These are phyloP conservation scores for Ceratocystis papillata DNA, from an alignment of 2,329 filamentous ascomycete species.

Conservation along the genomic window DNA sequence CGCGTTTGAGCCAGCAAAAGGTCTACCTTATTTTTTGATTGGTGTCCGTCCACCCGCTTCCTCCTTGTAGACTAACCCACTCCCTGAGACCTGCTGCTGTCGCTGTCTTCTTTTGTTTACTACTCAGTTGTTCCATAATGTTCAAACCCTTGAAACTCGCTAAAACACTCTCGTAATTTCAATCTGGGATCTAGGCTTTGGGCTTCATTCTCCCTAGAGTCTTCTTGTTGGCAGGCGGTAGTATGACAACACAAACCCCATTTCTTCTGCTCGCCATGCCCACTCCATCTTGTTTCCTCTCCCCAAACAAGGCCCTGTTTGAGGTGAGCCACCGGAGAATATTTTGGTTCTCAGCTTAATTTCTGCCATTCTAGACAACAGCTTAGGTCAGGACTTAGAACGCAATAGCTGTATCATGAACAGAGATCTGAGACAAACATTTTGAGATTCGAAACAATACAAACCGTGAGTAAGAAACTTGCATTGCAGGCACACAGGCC, in stretches of 20 bases:
- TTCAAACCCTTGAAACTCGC: constrained; percentile 43
- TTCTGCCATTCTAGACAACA: not conserved
- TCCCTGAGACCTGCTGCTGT: not conserved
- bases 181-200: not conserved
- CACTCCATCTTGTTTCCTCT: not conserved
- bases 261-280: not conserved
- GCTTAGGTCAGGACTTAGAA: not conserved
- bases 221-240: constrained; percentile 28
- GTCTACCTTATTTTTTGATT: constrained; percentile 10
- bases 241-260: not conserved
- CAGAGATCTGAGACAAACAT: constrained; percentile 13
- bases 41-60: not conserved
- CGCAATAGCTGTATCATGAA: not conserved
- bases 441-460: constrained; percentile 11
- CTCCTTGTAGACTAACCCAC: not conserved
- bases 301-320: constrained; percentile 7
- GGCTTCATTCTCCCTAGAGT: not conserved
- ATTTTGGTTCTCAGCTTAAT: constrained; percentile 6
- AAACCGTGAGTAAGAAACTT: constrained; percentile 3
- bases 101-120: not conserved
- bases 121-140: constrained; percentile 16
- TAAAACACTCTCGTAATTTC: constrained; percentile 40
- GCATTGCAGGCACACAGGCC: not conserved
- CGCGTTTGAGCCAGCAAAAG: not conserved
- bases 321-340: constrained; percentile 7